Evolutionary conservation across 495 filamentous ascomycete species (phyloP).

Genomic region (Hypoxylon trugodes): DNA sequence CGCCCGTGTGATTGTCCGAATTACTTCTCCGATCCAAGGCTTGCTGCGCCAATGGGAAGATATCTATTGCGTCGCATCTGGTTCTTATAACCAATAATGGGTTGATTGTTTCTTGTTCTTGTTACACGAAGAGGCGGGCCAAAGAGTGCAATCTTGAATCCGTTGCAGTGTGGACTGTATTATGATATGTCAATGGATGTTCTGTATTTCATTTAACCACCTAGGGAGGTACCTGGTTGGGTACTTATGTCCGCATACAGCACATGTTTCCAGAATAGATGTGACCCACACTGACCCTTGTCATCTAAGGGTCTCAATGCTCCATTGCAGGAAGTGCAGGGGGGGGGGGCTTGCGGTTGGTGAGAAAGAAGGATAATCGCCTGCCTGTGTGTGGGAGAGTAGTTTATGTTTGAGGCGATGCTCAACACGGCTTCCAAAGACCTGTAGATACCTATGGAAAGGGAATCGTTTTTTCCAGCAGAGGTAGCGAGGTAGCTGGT

Average conservation of each 20-base stretch:
- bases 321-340: slow-evolving; percentile 32
- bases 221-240: no score
- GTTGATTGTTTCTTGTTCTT: slow-evolving; percentile 4
- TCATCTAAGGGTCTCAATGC: slow-evolving; percentile 19
- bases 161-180: background rate
- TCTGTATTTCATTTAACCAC: slow-evolving; percentile 15
- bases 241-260: no score
- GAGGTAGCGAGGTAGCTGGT: no score
- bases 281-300: slow-evolving; percentile 22
- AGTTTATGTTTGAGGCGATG: no score
- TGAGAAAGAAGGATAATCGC: background rate
- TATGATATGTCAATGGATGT: slow-evolving; percentile 21
- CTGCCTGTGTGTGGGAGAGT: background rate
- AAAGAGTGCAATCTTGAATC: background rate
- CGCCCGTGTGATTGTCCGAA: background rate
- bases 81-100: slow-evolving; percentile 1
- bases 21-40: background rate
- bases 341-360: slow-evolving; percentile 12
- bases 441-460: no score
- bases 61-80: slow-evolving; percentile 16
- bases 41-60: slow-evolving; percentile 6
- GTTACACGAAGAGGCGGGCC: slow-evolving; percentile 5
- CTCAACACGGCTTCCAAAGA: no score
- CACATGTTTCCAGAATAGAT: slow-evolving; percentile 17
- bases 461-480: no score